Base-by-base conservation (phyloP, 495 filamentous ascomycete genomes). In the Penicillium canescens region DNA sequence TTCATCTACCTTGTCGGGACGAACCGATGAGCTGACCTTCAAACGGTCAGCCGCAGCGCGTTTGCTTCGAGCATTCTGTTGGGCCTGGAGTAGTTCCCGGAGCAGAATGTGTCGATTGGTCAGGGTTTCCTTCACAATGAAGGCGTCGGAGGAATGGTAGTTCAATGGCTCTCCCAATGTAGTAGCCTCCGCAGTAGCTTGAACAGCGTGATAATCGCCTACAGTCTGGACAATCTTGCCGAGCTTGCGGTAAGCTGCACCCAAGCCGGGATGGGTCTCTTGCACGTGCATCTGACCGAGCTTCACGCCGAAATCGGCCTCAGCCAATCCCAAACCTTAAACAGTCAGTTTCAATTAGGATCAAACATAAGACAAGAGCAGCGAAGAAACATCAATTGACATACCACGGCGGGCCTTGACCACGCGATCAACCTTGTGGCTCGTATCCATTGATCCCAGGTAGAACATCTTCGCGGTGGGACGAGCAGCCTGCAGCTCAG, bases 41-140 rank as follows among this genome's bases (percentile, higher is more conserved):
- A 99, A 79, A 13, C 93, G 85, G 67, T 97, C 92, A 10, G 92
- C 90, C 0, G 92, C 92, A 53, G 85, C 80, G 20, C 89, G 82
- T 64, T 90, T 92, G 68, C 81, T 89, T 37, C 86, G 83, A 7
- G 92, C 88, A 38, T 73, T 74, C 65, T 93, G 88, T 64, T 96
- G 89, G 3, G 94, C 92, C 68, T 94, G 87, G 23, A 96, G 67
- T 40, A 97, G 82, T 57, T 99, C 95, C 42, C 95, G 91, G 31
- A 97, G 87, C n/a, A 99, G 81, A 63, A 99, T 96, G 70, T 99
- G 95, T 3, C 95, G 87, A 74, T 99, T 99, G 16, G 95, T 99
- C 57, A 99, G 82, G 20, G 93, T 97, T 65, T 99, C 95, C 72
- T 99, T 99, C 58, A 99, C 95, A 64, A 98, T 96, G 67, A 98